Percentiles rank a stretch among this genome's conserved stretches.
Conservation (phyloP, 2,329 filamentous ascomycete genomes). For the Trichophyton verrucosum region DNA sequence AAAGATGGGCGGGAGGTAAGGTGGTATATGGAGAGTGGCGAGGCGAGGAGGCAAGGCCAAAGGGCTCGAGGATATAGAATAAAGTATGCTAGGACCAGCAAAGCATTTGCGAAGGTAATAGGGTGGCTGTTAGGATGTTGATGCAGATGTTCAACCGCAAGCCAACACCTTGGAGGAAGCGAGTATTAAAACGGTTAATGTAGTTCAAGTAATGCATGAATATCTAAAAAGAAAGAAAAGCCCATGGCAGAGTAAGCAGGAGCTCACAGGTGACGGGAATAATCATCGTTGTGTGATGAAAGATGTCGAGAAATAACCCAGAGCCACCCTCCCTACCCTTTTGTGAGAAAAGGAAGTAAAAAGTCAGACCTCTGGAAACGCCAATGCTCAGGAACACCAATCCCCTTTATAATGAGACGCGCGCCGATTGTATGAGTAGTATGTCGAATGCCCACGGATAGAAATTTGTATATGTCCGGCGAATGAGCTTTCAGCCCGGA, state of each 20-base stretch:
- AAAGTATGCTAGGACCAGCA: neutral
- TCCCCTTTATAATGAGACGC: neutral
- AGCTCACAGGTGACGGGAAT: neutral
- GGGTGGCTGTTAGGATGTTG: neutral
- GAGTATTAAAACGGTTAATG: neutral
- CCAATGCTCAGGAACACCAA: neutral
- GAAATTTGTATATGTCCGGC: neutral
- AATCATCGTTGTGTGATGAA: neutral
- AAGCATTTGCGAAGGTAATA: slow-evolving; percentile 5
- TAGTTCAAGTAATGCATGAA: slow-evolving; percentile 2
- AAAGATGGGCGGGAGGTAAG: neutral
- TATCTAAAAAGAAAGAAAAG: slow-evolving; percentile 4
- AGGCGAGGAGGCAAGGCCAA: neutral
- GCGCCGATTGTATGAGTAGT: neutral
- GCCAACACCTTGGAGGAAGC: slow-evolving; percentile 2
- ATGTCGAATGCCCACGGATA: neutral
- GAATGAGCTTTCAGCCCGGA: neutral
- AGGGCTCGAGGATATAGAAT: neutral
- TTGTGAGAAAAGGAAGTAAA: neutral
- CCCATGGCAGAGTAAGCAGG: neutral
- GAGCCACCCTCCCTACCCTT: neutral
- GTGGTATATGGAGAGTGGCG: neutral
- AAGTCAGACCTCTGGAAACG: neutral
- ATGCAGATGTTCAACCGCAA: slow-evolving; percentile 4
- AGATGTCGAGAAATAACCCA: neutral